Evolutionary conservation across 148 eudicot species (phyloP).

Genomic region (Cornus controversa): DNA sequence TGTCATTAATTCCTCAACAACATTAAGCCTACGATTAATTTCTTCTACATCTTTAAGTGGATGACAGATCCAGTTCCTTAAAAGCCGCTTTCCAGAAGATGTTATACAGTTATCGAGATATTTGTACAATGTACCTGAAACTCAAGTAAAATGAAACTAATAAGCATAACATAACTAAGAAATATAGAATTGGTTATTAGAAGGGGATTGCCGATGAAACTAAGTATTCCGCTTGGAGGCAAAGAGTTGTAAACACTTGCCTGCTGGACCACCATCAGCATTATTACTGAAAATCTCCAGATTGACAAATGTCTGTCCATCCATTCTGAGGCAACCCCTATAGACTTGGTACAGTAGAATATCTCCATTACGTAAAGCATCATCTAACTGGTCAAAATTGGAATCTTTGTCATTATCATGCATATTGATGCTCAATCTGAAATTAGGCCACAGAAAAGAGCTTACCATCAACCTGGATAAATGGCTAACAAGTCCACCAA

Average conservation of each 20-base stretch:
- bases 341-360: slow-evolving; percentile 80
- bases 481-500: slow-evolving; percentile 80
- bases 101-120: slow-evolving; percentile 83
- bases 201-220: background rate
- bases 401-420: slow-evolving; percentile 12
- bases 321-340: slow-evolving; percentile 93
- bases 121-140: slow-evolving; percentile 79
- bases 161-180: background rate
- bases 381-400: slow-evolving; percentile 60
- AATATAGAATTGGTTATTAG: background rate
- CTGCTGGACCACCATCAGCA: slow-evolving; percentile 86
- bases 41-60: slow-evolving; percentile 69
- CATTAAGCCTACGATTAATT: slow-evolving; percentile 78
- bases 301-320: slow-evolving; percentile 89
- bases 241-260: slow-evolving; percentile 31
- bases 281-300: slow-evolving; percentile 84
- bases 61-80: slow-evolving; percentile 96
- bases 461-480: slow-evolving; percentile 80
- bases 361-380: slow-evolving; percentile 78
- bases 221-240: background rate
- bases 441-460: background rate
- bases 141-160: slow-evolving; percentile 13
- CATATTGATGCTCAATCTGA: background rate
- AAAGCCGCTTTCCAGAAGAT: slow-evolving; percentile 82
- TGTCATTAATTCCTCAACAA: slow-evolving; percentile 60